These are phyloP conservation scores for Aureobasidium mangrovei DNA, from an alignment of 2,329 filamentous ascomycete species.

Conservation along the genomic window DNA sequence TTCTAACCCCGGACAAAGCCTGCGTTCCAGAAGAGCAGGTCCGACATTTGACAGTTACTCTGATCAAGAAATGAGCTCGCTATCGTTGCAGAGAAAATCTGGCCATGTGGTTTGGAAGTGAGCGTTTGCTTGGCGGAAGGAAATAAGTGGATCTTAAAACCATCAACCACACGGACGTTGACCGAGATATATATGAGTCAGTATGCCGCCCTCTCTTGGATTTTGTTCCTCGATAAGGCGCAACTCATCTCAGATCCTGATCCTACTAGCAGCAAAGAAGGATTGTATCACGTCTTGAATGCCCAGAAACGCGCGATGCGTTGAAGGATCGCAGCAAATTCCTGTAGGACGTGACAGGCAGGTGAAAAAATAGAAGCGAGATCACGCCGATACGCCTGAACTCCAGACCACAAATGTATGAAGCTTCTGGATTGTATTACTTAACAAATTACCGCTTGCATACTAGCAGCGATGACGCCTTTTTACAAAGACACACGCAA, in stretches of 20 bases:
- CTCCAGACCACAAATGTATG: slow-evolving; percentile 1
- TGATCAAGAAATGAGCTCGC: not conserved
- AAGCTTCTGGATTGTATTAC: slow-evolving; percentile 3
- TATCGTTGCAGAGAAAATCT: not conserved
- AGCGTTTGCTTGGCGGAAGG: not conserved
- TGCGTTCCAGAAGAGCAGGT: not conserved
- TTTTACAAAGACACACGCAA: slow-evolving; percentile 8
- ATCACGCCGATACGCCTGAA: slow-evolving; percentile 2
- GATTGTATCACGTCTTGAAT: slow-evolving; percentile 6
- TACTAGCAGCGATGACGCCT: slow-evolving; percentile 12
- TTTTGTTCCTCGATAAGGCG: too few relatives aligned
- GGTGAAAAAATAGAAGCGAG: slow-evolving; percentile 2
- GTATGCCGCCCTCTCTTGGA: too few relatives aligned
- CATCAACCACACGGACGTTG: slow-evolving; percentile 4
- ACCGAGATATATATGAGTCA: not conserved
- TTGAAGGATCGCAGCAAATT: not conserved
- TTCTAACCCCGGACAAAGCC: too few relatives aligned
- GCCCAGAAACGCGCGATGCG: slow-evolving; percentile 8
- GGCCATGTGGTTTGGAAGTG: not conserved
- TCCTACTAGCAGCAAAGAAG: not conserved
- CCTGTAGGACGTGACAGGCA: slow-evolving; percentile 5
- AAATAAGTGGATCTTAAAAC: slow-evolving; percentile 4
- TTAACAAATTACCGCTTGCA: slow-evolving; percentile 11
- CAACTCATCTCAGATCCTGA: too few relatives aligned
- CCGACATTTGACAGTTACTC: not conserved